Base-by-base conservation (phyloP, 257 asterid genomes). In the Osmanthus fragrans region DNA sequence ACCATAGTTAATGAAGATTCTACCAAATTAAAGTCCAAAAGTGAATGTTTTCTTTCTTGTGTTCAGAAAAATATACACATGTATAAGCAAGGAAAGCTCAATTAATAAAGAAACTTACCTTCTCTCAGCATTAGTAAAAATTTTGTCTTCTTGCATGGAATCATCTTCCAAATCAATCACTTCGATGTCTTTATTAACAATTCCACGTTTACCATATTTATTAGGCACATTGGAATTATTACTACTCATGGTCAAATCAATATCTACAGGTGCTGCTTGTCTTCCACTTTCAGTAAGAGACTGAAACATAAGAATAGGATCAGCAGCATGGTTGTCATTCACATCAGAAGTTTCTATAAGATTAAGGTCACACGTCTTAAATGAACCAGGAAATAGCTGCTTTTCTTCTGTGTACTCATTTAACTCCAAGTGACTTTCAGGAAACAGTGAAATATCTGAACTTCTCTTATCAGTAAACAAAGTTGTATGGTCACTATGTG, bases 131-230 rank as follows among this genome's bases (percentile, higher is more conserved):
- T 81, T 81, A 73, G 82, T 77, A 51, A 86, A 84, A 71, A 85
- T 82, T 78, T 81, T 80, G 84, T 89, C 90, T 45, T 90, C 97
- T 72, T 76, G 91, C 9, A 80, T 79, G 75, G 94, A 88, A 86
- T 96, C 97, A 81, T 82, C 87, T 54, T 96, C 99, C 89, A 93
- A 85, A 88, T 96, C 99, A 75, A 96, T 96, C 88, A 96, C 89
- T 89, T 91, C 99, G 67, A 95, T 88, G 74, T 84, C 90, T 82
- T 84, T 89, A 39, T 86, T 85, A 60, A 72, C 80, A 76, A 79
- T 45, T 72, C 84, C 87, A 65, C 77, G 80, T 82, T 83, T 87
- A 80, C 85, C 85, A 76, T 71, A 86, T 76, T 80, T 91, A 78
- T 73, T 81, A 21, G 92, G 66, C 68, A 78, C 65, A 45, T 68